Base-by-base conservation (phyloP, 2,329 filamentous ascomycete genomes). In the Plenodomus tracheiphilus region DNA sequence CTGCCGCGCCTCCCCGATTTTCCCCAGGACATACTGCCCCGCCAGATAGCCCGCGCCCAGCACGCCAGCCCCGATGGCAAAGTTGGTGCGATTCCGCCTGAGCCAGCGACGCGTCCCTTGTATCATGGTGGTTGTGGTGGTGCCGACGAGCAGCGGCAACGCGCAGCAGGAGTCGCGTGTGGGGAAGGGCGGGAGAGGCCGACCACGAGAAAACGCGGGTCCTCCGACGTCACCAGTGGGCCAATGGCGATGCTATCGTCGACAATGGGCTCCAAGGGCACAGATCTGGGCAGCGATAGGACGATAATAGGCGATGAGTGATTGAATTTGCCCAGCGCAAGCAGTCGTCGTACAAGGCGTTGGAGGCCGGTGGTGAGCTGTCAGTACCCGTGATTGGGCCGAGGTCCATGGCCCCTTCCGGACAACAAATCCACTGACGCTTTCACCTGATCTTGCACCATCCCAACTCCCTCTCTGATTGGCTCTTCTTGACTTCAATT, bases 1-100 rank as follows among this genome's bases (percentile, higher is more conserved):
- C 81, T 97, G 91, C 60, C 92, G 86, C 63, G 93, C 91, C 74
- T 97, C 92, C 59, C 88, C 88, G 66, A 97, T 86, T 81, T 96
- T 97, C 65, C 83, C 84, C 68, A 97, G 74, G 60, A 96, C 85
- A 86, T 97, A 99, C 74, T 96, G 91, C 34, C 90, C 91, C 47
- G 89, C 92, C 52, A 97, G 77, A 75, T 99, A 99, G 59, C 91
- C 91, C 44, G 88, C 90, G 60, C 93, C 92, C 58, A 97, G 77
- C 59, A 97, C 83, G 58, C 92, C 91, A 50, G 89, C 85, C 58
- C 92, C 91, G 69, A 99, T 83, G 70, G 91, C 89, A 70, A 99
- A 83, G 66, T 88, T 89, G 67, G 88, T 94, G 73, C 91, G 85
- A 78, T 99, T 96, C 76, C 91, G 90, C 76, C 86, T 86, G 71